These are phyloP conservation scores for Hortaea sp. DNA, from an alignment of 2,329 filamentous ascomycete species.

Conservation along the genomic window DNA sequence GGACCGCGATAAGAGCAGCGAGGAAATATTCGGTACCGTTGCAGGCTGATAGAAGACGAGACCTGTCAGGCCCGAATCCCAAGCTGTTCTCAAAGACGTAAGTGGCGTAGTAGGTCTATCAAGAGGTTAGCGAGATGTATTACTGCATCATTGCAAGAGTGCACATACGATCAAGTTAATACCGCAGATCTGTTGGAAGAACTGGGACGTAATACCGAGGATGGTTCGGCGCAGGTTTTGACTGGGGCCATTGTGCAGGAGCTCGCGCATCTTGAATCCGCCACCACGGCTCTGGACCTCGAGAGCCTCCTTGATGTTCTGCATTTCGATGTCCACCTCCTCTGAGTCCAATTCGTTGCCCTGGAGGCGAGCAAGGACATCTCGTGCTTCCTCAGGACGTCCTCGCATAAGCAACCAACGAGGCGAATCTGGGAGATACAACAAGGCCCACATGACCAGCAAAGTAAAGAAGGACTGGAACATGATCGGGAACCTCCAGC, in stretches of 20 bases:
- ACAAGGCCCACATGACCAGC: conserved; percentile 39
- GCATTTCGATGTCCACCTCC: conserved; percentile 38
- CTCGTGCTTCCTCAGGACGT: conserved; percentile 40
- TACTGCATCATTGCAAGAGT: background rate
- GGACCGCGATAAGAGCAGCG: conserved; percentile 29
- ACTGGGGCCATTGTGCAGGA: conserved; percentile 22
- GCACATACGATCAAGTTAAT: conserved; percentile 22
- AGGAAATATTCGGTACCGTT: conserved; percentile 40
- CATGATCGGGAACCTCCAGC: conserved; percentile 28
- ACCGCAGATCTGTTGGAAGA: conserved; percentile 26
- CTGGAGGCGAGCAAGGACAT: conserved; percentile 37
- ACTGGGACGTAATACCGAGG: conserved; percentile 25
- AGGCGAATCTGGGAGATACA: conserved; percentile 47
- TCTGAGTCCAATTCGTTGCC: conserved; percentile 37
- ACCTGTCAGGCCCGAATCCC: conserved; percentile 39
- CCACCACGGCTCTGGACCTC: conserved; percentile 44
- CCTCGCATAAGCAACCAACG: conserved; percentile 50
- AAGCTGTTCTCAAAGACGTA: conserved; percentile 43
- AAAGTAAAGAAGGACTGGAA: conserved; percentile 49
- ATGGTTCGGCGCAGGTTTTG: conserved; percentile 25
- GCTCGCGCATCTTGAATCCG: conserved; percentile 29
- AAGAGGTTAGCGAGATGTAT: background rate
- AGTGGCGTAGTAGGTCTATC: conserved; percentile 28
- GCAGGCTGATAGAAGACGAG: conserved; percentile 33
- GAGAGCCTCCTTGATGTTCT: conserved; percentile 44